Conservation (phyloP, 2,329 filamentous ascomycete species). For the Calonectria hawksworthii region DNA sequence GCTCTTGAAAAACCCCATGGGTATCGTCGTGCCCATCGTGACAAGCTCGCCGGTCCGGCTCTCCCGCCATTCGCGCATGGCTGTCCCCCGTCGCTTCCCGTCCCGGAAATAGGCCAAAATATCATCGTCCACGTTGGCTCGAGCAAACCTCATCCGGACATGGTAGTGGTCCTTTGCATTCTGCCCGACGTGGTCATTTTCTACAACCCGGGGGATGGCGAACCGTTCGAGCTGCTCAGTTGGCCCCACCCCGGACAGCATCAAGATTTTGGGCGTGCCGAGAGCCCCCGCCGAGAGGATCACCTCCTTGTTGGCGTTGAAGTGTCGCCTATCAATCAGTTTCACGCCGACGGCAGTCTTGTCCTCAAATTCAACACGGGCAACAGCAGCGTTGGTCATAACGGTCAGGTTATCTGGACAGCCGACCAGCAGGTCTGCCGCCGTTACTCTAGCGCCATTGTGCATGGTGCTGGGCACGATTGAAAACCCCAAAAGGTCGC, state of each 20-base stretch:
- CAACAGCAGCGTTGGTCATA: conserved; percentile 35
- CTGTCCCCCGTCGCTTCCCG: conserved; percentile 56
- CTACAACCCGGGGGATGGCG: conserved; percentile 48
- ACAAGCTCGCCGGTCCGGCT: conserved; percentile 58
- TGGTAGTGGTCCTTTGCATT: conserved; percentile 58
- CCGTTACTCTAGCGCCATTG: conserved; percentile 63
- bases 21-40: conserved; percentile 54
- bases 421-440: conserved; percentile 61
- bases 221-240: neutral
- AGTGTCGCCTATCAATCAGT: neutral
- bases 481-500: conserved; percentile 70
- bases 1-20: conserved; percentile 61
- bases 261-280: conserved; percentile 58
- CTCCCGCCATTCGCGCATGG: conserved; percentile 62
- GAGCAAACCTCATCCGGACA: conserved; percentile 53
- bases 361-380: conserved; percentile 34
- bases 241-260: conserved; percentile 39
- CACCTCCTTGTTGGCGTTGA: conserved; percentile 55
- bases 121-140: conserved; percentile 57
- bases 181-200: conserved; percentile 55
- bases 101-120: conserved; percentile 62
- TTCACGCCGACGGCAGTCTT: conserved; percentile 37
- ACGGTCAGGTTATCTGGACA: conserved; percentile 58
- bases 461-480: conserved; percentile 63
- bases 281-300: conserved; percentile 59